These are phyloP conservation scores for Pyrus communis DNA, from an alignment of 306 rosid genomes.

Conservation along the genomic window DNA sequence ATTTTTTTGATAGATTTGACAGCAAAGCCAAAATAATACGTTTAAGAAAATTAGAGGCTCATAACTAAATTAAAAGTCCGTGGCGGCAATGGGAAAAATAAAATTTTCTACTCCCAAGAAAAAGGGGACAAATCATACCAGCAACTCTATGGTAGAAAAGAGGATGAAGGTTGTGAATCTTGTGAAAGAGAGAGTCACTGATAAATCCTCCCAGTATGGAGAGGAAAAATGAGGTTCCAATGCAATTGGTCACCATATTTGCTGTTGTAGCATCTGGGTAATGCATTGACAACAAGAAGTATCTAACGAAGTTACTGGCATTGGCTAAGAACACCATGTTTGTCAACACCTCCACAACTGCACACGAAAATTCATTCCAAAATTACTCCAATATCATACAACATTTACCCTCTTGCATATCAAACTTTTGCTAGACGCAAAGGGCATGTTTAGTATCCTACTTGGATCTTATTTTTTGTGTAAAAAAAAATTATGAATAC, in stretches of 20 bases:
- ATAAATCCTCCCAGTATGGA: conserved; percentile 33
- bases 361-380: not conserved
- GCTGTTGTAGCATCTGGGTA: conserved; percentile 27
- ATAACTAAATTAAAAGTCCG: too few species aligned
- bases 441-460: too few species aligned
- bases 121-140: not conserved
- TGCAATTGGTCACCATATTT: conserved; percentile 37
- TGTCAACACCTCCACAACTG: conserved; percentile 25
- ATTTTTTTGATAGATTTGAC: too few species aligned
- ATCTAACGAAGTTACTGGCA: conserved; percentile 21
- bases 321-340: conserved; percentile 21
- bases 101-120: not conserved
- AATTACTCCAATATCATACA: too few species aligned
- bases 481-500: too few species aligned
- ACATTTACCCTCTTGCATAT: not conserved
- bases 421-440: not conserved
- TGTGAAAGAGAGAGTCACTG: conserved; percentile 30
- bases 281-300: conserved; percentile 29
- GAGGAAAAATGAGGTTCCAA: conserved; percentile 29
- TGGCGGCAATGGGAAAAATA: too few species aligned
- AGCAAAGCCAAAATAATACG: too few species aligned
- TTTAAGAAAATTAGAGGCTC: too few species aligned
- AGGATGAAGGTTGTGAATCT: conserved; percentile 25
- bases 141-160: conserved; percentile 6
- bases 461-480: too few species aligned